Percentiles rank a stretch among this genome's conserved stretches.
These are phyloP conservation scores for Encephalitozoon hellem DNA, from an alignment of 371 early-diverging fungal genomes.

Conservation along the genomic window DNA sequence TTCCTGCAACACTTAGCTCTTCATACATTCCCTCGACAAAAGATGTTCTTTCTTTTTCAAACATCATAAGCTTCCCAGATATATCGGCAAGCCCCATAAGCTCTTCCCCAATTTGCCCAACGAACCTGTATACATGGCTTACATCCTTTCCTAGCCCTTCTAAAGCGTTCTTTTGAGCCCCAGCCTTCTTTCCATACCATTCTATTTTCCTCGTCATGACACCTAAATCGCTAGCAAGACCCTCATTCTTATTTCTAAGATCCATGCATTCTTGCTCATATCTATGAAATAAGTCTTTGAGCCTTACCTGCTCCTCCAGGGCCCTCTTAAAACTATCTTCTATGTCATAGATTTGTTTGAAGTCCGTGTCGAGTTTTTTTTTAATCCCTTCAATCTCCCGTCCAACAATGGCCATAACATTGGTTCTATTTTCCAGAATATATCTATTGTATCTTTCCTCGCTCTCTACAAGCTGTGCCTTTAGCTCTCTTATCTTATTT, in stretches of 20 bases:
- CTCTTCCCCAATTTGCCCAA: background rate
- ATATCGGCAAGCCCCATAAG: background rate
- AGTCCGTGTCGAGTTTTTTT: background rate
- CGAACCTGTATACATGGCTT: background rate
- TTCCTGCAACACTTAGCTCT: background rate
- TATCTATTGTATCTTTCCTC: conserved; percentile 17
- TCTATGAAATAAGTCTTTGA: background rate
- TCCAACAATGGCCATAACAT: conserved; percentile 17
- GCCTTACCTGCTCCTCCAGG: background rate
- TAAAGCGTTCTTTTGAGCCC: background rate
- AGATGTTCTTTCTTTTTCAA: background rate
- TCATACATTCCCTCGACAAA: background rate
- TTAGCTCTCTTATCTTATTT: conserved; percentile 7
- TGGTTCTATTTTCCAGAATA: conserved; percentile 17
- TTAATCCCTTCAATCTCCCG: conserved; percentile 26
- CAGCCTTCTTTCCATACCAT: background rate
- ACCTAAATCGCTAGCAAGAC: background rate
- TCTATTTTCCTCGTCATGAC: background rate
- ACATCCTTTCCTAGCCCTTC: background rate
- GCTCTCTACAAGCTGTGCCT: background rate
- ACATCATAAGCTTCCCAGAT: background rate
- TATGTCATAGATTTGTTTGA: background rate
- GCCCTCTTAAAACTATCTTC: background rate
- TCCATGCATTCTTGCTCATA: background rate
- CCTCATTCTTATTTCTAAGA: background rate